Evolutionary conservation across 1,139 yeast genomes (phyloP), one percentile per base, ranked within the genome.

Genomic region (Geotrichum fermentans): DNA sequence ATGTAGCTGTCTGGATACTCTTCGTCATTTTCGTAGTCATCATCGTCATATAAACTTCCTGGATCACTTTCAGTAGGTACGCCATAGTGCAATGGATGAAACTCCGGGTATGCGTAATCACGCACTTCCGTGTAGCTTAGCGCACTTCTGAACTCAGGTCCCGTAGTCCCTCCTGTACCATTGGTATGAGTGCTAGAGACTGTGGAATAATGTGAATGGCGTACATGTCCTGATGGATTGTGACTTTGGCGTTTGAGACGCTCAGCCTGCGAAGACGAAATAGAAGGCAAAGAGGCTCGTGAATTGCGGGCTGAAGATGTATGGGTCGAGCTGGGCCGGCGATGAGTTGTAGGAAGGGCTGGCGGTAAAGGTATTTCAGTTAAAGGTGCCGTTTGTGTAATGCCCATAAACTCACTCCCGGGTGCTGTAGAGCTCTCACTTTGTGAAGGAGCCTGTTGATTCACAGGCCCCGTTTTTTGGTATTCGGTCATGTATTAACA

Each of bases 91-190:
- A 84, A 68, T 1, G 90, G 89, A 57, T 85, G 80, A 35, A 73
- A 67, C 18, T 70, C 73, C 4, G 78, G 78, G 62, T 89, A 89
- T 32, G 90, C 97, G 70, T 78, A 89, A 64, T 89, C 97, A 56
- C 79, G 79, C 21, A 85, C 82, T 20, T 76, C 73, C 22, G 77
- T 59, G 49, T 59, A 67, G 17, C 61, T 55, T 26, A 67, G 57
- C 21, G 72, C 67, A 29, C 69, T 64, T 22, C 41, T 24, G 36
- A 46, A 46, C 34, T 40, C 42, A 8, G 45, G 50, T 13, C 37
- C 42, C 17, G 30, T 14, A 26, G 34, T 24, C 13, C 16, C 32
- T 10, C 28, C 28, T 6, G 28, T 24, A 24, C 28, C 28, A 10
- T 10, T 10, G 28, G 8, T 24, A 6, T 10, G 6, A 6, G 8